Evolutionary conservation across 2,329 filamentous ascomycete species (phyloP).

Genomic region (Colletotrichum sp.): DNA sequence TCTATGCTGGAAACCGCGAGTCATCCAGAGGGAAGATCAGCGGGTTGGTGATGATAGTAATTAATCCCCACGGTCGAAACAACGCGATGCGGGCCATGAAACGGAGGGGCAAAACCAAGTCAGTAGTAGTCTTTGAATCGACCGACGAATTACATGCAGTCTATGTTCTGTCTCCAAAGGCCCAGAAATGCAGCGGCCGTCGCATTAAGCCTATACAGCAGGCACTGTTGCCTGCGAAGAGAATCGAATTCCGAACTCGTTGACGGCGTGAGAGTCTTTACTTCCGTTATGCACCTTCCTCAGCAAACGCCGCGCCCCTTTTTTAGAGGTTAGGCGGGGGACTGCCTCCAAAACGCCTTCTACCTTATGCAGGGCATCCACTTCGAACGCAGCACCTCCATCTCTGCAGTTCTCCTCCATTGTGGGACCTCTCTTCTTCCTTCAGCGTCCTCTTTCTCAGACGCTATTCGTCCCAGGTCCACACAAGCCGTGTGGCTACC

Average conservation of each 20-base stretch:
- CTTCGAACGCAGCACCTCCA: neutral
- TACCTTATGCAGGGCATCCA: conserved; percentile 20
- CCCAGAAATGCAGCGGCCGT: conserved; percentile 14
- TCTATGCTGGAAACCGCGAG: neutral
- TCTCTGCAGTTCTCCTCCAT: neutral
- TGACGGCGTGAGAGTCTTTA: conserved; percentile 12
- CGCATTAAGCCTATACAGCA: conserved; percentile 16
- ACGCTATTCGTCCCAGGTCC: neutral
- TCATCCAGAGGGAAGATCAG: neutral
- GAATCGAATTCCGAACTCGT: conserved; percentile 7
- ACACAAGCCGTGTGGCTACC: neutral
- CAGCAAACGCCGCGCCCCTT: conserved; percentile 6
- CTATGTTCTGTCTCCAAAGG: conserved; percentile 14
- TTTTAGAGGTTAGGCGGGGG: neutral
- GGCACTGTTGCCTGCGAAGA: conserved; percentile 1
- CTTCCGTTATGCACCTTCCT: conserved; percentile 10
- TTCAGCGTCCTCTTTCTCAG: neutral
- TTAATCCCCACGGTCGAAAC: neutral
- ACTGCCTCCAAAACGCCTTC: conserved; percentile 18
- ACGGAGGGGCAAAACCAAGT: neutral
- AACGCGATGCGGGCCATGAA: neutral
- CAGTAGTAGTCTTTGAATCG: neutral
- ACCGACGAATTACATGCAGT: conserved; percentile 19
- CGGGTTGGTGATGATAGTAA: neutral
- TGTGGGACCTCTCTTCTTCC: neutral